Evolutionary conservation across 257 asterid genomes (phyloP).

Genomic region (Lavandula angustifolia): DNA sequence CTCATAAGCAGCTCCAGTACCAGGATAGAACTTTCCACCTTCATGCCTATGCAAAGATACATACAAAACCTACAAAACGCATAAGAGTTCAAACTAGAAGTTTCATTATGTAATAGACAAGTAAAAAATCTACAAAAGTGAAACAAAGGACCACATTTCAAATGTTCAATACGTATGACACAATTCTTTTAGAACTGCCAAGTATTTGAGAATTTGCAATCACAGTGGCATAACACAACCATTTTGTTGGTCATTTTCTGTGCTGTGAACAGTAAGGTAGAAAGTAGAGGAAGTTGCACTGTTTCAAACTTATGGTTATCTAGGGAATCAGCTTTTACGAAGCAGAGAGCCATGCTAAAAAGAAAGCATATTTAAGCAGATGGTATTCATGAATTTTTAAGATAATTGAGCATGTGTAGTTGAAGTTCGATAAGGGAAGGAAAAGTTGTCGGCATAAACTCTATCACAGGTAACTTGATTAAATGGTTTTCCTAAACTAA

Average conservation of each 20-base stretch:
- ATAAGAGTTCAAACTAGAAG: slow-evolving; percentile 21
- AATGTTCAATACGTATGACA: slow-evolving; percentile 23
- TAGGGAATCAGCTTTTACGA: neutral
- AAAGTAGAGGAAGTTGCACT: neutral
- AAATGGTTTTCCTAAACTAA: slow-evolving; percentile 1
- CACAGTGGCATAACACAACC: slow-evolving; percentile 13
- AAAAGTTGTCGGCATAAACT: neutral
- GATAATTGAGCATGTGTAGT: slow-evolving; percentile 11
- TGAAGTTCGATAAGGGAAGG: neutral
- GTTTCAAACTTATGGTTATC: neutral
- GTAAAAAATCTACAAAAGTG: slow-evolving; percentile 5
- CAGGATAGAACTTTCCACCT: slow-evolving; percentile 94
- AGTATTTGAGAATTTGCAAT: slow-evolving; percentile 10
- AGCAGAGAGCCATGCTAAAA: slow-evolving; percentile 3
- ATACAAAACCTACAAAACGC: slow-evolving; percentile 73
- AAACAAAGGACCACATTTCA: slow-evolving; percentile 27
- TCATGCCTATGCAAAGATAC: slow-evolving; percentile 94
- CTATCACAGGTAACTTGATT: neutral
- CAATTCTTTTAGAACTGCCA: slow-evolving; percentile 9
- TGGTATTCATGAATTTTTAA: neutral
- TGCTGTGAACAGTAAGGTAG: slow-evolving; percentile 13
- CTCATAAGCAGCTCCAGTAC: slow-evolving; percentile 97
- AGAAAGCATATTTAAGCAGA: neutral
- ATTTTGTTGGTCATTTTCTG: neutral
- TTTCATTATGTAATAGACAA: slow-evolving; percentile 17